Base-by-base conservation (phyloP, 768 basidiomycete genomes). In the Phanerochaete sordida region DNA sequence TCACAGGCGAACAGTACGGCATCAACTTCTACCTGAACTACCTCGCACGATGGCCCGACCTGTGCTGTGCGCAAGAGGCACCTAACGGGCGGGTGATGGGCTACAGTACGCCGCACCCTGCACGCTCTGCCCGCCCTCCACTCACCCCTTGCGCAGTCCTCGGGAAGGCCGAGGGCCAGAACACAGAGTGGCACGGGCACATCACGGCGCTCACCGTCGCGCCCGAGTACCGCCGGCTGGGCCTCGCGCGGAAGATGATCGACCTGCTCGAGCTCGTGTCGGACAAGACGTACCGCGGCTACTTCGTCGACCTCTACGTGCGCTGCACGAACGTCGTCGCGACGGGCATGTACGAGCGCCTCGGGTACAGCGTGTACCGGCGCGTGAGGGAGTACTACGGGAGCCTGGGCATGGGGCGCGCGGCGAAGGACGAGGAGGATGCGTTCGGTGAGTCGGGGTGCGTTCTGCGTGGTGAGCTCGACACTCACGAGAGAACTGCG, bases 291-390 rank as follows among this genome's bases (percentile, higher is more conserved):
- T 91, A 94, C 78, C 84, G 83, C 62, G 91, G 87, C 2, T 91
- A 85, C 81, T 98, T 96, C 68, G 94, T 98, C 50, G 97, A 98
- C 74, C 82, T 99, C 23, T 98, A 94, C 70, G 96, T 98, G 58
- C 85, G 97, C 54, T 94, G 91, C 67, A 87, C 87, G 60, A 97
- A 96, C 66, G 66, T 73, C 2, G 78, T 93, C 23, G 97, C 96
- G 21, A 91, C 96, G 60, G 79, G 77, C 21, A 90, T 99, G 89
- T 98, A 98, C 69, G 93, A 98, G 71, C 81, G 85, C 43, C 76
- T 98, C 69, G 95, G 93, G 12, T 99, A 99, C 67, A 93, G 90
- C 68, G 93, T 98, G 13, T 98, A 90, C 74, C 78, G 94, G 27
- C 75, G 93, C 62, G 95, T 99, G 52, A 82, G 86, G 62, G 93